Base-by-base conservation (phyloP, 2,329 filamentous ascomycete species). In the Cladosporium sp. region DNA sequence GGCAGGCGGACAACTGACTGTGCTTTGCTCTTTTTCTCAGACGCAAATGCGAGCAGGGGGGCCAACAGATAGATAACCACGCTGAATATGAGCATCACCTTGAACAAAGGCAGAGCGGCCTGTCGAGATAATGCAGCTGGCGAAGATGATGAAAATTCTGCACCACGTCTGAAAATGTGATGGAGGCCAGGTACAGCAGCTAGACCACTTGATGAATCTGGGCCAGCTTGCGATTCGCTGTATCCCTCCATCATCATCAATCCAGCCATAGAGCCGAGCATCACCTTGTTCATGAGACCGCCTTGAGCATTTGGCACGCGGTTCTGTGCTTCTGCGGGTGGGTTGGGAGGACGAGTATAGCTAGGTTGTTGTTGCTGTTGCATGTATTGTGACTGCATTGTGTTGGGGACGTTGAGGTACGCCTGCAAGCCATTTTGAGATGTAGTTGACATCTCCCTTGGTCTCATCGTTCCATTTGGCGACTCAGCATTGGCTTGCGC, bases 221-320 rank as follows among this genome's bases (percentile, higher is more conserved):
- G 75, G 74, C 88, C 57, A 87, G 86, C 75, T 47, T 64, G 61
- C 87, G 79, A 59, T 71, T 88, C 81, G 75, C 90, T 86, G 65
- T 93, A 83, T 1, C 92, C 92, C 79, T 97, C 93, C 71, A 97
- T 80, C 38, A 97, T 85, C 93, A 98, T 97, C 21, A 98, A 83
- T 15, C 92, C 93, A 28, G 93, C 94, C 67, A 98, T 85, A 21
- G 93, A 94, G 51, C 94, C 94, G 5, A 97, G 88, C 92, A 97
- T 95, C 70, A 97, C 84, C 80, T 96, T 96, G 74, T 85, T 86
- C 72, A 88, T 79, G 70, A 84, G 82, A 41, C 84, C 84, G 18
- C 81, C 80, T 82, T 81, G 66, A 18, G 67, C 71, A 59, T 76
- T 74, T 28, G 18, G 51, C n/a, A 26, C 30, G 18, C 61, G 61